Evolutionary conservation across 1,139 yeast genomes (phyloP).

Genomic region (Geotrichum candidum): DNA sequence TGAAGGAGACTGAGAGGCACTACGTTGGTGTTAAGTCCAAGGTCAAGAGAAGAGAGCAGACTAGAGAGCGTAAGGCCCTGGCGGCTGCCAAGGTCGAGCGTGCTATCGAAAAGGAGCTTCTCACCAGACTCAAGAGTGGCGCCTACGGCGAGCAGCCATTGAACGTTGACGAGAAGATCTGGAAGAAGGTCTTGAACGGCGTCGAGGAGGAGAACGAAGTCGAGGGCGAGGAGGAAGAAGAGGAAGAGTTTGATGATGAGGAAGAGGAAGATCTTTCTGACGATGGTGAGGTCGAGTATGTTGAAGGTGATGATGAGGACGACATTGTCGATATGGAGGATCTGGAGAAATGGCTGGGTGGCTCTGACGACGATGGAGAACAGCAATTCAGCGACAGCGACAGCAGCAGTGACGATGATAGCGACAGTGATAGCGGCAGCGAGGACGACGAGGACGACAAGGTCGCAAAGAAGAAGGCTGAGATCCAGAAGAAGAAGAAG

Average conservation of each 20-base stretch:
- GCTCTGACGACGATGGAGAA: slow-evolving; percentile 46
- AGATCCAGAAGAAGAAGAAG: slow-evolving; percentile 36
- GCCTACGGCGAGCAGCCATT: slow-evolving; percentile 97
- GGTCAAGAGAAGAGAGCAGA: slow-evolving; percentile 88
- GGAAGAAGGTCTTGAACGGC: slow-evolving; percentile 88
- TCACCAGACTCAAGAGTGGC: slow-evolving; percentile 92
- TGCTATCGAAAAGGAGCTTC: slow-evolving; percentile 89
- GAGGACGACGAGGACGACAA: slow-evolving; percentile 39
- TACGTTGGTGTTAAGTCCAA: slow-evolving; percentile 80
- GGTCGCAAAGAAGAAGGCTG: slow-evolving; percentile 32
- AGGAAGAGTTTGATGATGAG: slow-evolving; percentile 57
- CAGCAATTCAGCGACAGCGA: slow-evolving; percentile 31
- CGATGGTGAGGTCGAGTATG: slow-evolving; percentile 77
- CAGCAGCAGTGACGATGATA: slow-evolving; percentile 20
- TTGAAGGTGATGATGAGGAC: slow-evolving; percentile 72
- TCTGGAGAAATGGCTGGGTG: slow-evolving; percentile 82
- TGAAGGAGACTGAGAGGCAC: slow-evolving; percentile 87
- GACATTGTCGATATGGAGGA: slow-evolving; percentile 90
- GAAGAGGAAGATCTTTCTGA: slow-evolving; percentile 52
- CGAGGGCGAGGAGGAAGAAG: slow-evolving; percentile 58
- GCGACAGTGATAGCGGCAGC: slow-evolving; percentile 26
- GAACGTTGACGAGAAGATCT: slow-evolving; percentile 89
- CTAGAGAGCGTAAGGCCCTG: slow-evolving; percentile 91
- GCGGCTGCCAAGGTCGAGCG: slow-evolving; percentile 96
- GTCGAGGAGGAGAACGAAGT: slow-evolving; percentile 54